Evolutionary conservation across 441 rosid genomes (phyloP).

Genomic region (Populus hybrid): DNA sequence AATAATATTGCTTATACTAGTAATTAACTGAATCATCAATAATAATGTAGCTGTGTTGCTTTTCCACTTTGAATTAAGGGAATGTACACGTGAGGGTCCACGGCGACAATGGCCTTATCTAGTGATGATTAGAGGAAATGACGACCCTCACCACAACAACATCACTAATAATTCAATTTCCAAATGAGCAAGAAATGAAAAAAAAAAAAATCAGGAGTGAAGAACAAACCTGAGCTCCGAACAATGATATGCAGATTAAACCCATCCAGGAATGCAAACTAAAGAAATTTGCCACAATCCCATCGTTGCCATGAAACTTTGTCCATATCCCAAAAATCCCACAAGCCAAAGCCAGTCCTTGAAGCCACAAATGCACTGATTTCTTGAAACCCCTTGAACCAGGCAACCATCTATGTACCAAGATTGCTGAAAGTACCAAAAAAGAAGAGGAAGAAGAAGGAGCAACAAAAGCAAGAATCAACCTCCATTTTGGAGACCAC

Average conservation of each 20-base stretch:
- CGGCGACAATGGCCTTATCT: background rate
- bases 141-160: background rate
- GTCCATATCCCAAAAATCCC: slow-evolving; percentile 90
- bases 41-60: background rate
- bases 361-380: slow-evolving; percentile 74
- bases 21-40: background rate
- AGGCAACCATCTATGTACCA: slow-evolving; percentile 86
- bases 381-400: slow-evolving; percentile 79
- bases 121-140: background rate
- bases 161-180: background rate
- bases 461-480: background rate
- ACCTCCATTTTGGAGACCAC: background rate
- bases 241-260: slow-evolving; percentile 69
- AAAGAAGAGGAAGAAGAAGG: background rate
- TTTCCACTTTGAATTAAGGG: background rate
- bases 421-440: slow-evolving; percentile 41
- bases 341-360: slow-evolving; percentile 77
- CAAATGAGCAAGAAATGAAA: no score
- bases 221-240: slow-evolving; percentile 68
- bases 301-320: slow-evolving; percentile 56
- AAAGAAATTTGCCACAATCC: slow-evolving; percentile 73
- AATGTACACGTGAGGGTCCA: slow-evolving; percentile 9
- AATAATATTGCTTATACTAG: background rate
- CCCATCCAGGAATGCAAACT: slow-evolving; percentile 99
- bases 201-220: background rate